These are phyloP conservation scores for Podospora tetraspora DNA, from an alignment of 495 filamentous ascomycete genomes.

Conservation along the genomic window DNA sequence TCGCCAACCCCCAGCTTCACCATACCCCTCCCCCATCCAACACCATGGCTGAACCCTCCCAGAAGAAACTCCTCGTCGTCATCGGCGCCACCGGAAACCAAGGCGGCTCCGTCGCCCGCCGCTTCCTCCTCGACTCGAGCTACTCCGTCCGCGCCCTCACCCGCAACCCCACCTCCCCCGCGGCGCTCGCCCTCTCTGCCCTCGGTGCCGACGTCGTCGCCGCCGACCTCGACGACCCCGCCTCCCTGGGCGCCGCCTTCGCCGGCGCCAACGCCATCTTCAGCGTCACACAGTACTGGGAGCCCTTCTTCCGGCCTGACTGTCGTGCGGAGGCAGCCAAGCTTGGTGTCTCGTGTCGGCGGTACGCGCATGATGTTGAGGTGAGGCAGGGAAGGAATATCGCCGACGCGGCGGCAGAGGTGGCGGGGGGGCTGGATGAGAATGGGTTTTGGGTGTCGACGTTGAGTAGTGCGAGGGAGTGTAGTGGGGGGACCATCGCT, in stretches of 20 bases:
- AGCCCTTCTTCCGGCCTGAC: conserved; percentile 34
- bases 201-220: conserved; percentile 42
- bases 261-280: conserved; percentile 44
- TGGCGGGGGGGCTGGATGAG: conserved; percentile 40
- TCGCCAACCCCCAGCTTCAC: background rate
- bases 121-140: conserved; percentile 31
- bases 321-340: conserved; percentile 23
- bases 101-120: conserved; percentile 38
- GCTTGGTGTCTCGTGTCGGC: conserved; percentile 30
- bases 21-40: background rate
- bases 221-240: conserved; percentile 40
- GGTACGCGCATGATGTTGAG: conserved; percentile 46
- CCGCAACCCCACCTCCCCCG: conserved; percentile 38
- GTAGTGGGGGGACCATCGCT: too few relatives aligned
- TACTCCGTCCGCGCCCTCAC: conserved; percentile 44
- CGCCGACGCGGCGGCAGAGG: conserved; percentile 46
- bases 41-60: conserved; percentile 1
- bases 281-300: conserved; percentile 50
- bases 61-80: conserved; percentile 35
- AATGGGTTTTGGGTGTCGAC: conserved; percentile 43
- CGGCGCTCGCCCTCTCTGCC: conserved; percentile 32
- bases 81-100: conserved; percentile 44
- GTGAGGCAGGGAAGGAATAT: conserved; percentile 49
- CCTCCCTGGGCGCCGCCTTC: conserved; percentile 39
- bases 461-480: conserved; percentile 35